These are phyloP conservation scores for Aspergillus bombycis DNA, from an alignment of 2,329 filamentous ascomycete genomes.

Conservation along the genomic window DNA sequence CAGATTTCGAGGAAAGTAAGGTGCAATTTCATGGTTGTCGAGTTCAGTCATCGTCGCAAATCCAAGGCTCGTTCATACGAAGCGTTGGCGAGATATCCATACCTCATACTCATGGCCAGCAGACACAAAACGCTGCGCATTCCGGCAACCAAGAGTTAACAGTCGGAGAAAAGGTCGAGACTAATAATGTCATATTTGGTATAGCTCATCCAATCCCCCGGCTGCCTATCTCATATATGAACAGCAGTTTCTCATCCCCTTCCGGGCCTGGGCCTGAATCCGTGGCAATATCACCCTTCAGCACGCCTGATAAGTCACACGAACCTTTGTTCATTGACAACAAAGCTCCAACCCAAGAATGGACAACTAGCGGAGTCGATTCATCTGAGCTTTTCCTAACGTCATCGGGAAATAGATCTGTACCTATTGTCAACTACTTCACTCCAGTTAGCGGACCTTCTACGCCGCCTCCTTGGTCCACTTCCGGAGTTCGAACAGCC, in stretches of 20 bases:
- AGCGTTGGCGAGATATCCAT: conserved; percentile 2
- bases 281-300: conserved; percentile 14
- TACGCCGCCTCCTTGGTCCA: conserved; percentile 15
- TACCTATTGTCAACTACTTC: conserved; percentile 7
- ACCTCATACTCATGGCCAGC: not conserved
- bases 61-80: conserved; percentile 2
- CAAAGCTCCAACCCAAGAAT: conserved; percentile 10
- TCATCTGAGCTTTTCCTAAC: conserved; percentile 3
- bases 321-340: conserved; percentile 3
- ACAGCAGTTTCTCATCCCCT: conserved; percentile 17
- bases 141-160: not conserved
- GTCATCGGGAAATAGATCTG: conserved; percentile 8
- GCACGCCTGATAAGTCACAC: not conserved
- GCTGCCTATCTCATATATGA: conserved; percentile 5
- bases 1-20: conserved; percentile 2
- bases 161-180: not conserved
- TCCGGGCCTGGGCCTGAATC: conserved; percentile 11
- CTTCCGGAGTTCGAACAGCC: not conserved
- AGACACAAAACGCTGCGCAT: not conserved
- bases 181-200: conserved; percentile 2
- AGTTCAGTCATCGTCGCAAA: conserved; percentile 8
- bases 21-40: conserved; percentile 1
- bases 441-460: not conserved
- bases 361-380: conserved; percentile 5
- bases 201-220: conserved; percentile 19